Base-by-base conservation (phyloP, 495 filamentous ascomycete genomes). In the Trichoderma gamsii region DNA sequence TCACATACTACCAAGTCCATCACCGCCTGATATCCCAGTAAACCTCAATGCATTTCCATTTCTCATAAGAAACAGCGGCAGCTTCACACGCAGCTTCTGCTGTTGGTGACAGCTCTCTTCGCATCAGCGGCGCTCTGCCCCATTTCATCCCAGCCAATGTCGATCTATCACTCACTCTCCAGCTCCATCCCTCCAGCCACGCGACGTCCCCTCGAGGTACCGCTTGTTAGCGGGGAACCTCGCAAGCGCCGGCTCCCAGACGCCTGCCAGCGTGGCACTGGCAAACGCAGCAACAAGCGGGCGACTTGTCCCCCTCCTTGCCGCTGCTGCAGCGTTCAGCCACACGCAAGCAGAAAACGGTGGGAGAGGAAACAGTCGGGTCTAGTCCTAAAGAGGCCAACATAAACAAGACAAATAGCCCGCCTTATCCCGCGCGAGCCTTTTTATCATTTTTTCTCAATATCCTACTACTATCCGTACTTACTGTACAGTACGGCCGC, bases 361-460 rank as follows among this genome's bases (percentile, higher is more conserved):
- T 8, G n/a, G n/a, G 1, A 49, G n/a, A 49, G n/a, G 3, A 11
- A 18, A 52, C 25, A 5, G 13, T 61, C 23, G 56, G 56, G 56
- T 13, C 56, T 61, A 61, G 56, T 61, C 63, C 63, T 23, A 16
- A 65, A 65, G 41, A 43, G 35, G 35, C 41, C 41, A 65, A 65
- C 63, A 65, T 65, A 65, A 65, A 65, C 63, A 65, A 65, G 63
- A 61, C 56, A 61, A 32, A 61, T 61, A 61, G 25, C 25, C 15
- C 11, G 56, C 51, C 51, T 56, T 56, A 4, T 56, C 51, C 51
- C 51, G 51, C 51, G 51, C 51, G 51, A 56, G 21, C 8, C 51
- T 25, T 11, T 12, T 61, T 1, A 35, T 32, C 0, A 35, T 9
- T 49, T 49, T 49, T 49, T 9, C 18, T 16, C 44, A 16, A 18